Percentiles rank a stretch among this genome's conserved stretches.
Evolutionary conservation across 129 eudicot species (phyloP).

Genomic region (Chrysanthemum lavandulifolium): DNA sequence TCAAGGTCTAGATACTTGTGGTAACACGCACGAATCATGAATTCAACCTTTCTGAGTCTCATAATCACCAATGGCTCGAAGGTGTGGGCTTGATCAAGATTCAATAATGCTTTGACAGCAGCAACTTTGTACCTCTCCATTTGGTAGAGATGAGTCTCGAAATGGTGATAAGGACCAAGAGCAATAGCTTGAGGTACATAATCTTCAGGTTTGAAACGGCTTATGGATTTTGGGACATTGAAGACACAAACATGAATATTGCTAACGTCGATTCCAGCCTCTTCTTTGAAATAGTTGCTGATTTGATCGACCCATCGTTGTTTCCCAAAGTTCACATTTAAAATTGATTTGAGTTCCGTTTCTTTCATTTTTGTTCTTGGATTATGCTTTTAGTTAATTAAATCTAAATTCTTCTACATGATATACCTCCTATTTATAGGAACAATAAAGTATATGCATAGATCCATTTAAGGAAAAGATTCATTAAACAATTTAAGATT

Average conservation of each 20-base stretch:
- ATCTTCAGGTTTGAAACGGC: constrained; percentile 39
- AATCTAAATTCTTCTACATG: neutral
- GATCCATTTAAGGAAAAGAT: constrained; percentile 1
- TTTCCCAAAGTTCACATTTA: constrained; percentile 23
- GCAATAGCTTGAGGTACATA: constrained; percentile 43
- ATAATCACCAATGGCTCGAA: constrained; percentile 24
- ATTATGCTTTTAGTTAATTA: constrained; percentile 3
- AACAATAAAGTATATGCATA: constrained; percentile 4
- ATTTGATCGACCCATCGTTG: constrained; percentile 41
- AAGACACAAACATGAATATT: constrained; percentile 27
- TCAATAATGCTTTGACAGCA: constrained; percentile 25
- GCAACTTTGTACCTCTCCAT: constrained; percentile 45
- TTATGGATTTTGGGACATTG: constrained; percentile 38
- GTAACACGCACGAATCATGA: constrained; percentile 37
- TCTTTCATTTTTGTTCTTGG: constrained; percentile 17
- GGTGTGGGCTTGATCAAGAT: neutral
- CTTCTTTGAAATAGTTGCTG: constrained; percentile 27
- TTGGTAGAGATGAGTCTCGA: constrained; percentile 33
- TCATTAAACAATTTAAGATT: neutral
- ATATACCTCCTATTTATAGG: constrained; percentile 22
- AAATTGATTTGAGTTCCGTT: constrained; percentile 20
- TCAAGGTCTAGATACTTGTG: constrained; percentile 42
- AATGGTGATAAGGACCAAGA: constrained; percentile 48
- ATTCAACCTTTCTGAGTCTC: constrained; percentile 26
- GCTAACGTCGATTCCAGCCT: constrained; percentile 24